Base-by-base conservation (phyloP, 805 yeast genomes). In the Saturnispora kantuleensis region DNA sequence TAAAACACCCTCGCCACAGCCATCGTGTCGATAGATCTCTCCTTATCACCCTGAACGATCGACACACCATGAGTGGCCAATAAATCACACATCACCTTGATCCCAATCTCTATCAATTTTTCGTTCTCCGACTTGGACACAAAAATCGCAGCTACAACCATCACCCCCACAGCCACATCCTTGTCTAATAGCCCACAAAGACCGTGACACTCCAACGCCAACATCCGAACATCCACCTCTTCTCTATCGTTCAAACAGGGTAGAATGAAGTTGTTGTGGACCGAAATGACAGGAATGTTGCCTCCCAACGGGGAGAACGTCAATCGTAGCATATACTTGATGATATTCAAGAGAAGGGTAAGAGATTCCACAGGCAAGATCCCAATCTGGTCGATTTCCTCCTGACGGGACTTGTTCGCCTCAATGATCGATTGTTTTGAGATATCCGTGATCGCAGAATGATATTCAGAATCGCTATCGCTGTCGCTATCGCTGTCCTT, bases 181-280 rank as follows among this genome's bases (percentile, higher is more conserved):
- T 69, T 63, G 56, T 87, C 94, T 31, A 87, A 60, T 8, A 89
- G 63, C 49, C 95, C 78, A 51, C 87, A 83, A 21, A 90, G 68
- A 0, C 96, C 96, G 21, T 90, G 69, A 50, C 94, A 83, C 45
- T 70, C 72, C 21, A 84, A 67, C 3, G 95, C 96, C 5, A 81
- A 64, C 38, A 73, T 77, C 47, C 83, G 69, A 26, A 79, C 75
- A 15, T 67, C 69, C 5, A 70, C 61, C 29, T 73, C 76, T 12
- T 70, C 71, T 46, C 79, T 73, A 4, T 42, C 32, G 41, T 80
- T 75, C 10, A 88, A 76, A 1, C 95, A 85, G 2, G 94, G 95
- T 4, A 77, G 74, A 11, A 93, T 79, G 53, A 88, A 68, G n/a
- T 84, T 78, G 15, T 83, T 85, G 45, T 85, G 70, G 47, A 89